Evolutionary conservation across 768 basidiomycete species (phyloP).

Genomic region (Dacryopinax spathularia): DNA sequence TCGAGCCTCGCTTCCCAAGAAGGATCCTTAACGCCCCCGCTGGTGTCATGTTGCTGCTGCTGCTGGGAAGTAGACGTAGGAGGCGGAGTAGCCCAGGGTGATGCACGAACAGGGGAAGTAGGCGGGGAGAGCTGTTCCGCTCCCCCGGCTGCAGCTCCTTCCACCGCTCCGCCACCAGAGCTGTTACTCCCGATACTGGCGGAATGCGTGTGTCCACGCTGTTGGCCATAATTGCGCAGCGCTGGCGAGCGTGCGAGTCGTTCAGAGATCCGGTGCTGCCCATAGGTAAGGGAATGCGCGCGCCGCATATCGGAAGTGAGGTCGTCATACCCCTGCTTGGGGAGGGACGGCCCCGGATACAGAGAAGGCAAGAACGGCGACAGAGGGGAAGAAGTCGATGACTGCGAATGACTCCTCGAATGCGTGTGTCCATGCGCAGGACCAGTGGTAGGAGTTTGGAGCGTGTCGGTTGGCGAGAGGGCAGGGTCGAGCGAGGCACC

Average conservation of each 20-base stretch:
- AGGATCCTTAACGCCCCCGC: not conserved
- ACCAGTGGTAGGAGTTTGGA: not conserved
- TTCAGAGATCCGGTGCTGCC: not conserved
- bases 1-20: not conserved
- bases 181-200: not conserved
- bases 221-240: not conserved
- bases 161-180: not conserved
- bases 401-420: not conserved
- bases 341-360: not conserved
- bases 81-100: not conserved
- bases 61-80: not conserved
- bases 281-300: not conserved
- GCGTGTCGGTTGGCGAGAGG: not conserved
- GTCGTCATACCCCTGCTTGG: not conserved
- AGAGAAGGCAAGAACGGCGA: not conserved
- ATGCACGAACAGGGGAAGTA: not conserved
- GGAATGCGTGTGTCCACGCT: not conserved
- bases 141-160: not conserved
- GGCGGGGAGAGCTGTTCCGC: not conserved
- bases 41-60: not conserved
- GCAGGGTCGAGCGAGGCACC: not conserved
- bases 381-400: not conserved
- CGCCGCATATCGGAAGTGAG: conserved; percentile 1
- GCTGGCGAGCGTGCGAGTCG: not conserved
- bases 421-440: not conserved